Conservation (phyloP, 768 basidiomycete species). For the Rubroboletus pulcherrimus region DNA sequence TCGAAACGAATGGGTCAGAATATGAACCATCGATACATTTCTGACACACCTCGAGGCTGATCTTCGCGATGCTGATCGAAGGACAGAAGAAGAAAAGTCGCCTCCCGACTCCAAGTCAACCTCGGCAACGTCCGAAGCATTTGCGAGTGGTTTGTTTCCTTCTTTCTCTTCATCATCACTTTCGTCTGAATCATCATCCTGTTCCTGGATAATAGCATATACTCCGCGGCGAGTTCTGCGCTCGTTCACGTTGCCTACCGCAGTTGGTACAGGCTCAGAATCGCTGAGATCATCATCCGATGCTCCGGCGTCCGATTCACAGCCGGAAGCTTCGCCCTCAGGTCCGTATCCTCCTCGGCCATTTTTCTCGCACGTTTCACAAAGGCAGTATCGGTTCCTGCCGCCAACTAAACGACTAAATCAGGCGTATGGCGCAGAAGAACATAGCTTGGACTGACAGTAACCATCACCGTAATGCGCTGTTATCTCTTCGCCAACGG, state of each 20-base stretch:
- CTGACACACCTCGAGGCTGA: slow-evolving; percentile 28
- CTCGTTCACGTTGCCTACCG: slow-evolving; percentile 65
- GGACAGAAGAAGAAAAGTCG: slow-evolving; percentile 17
- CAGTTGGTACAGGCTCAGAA: slow-evolving; percentile 46
- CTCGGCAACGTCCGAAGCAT: slow-evolving; percentile 44
- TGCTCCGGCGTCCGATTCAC: slow-evolving; percentile 42
- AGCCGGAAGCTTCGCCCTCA: slow-evolving; percentile 47
- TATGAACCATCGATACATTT: slow-evolving; percentile 1
- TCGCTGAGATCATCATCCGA: slow-evolving; percentile 34
- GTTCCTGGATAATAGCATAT: slow-evolving; percentile 63
- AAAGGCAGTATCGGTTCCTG: slow-evolving; percentile 73
- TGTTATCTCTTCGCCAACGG: slow-evolving; percentile 81
- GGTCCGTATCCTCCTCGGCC: slow-evolving; percentile 68
- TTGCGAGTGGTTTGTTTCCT: slow-evolving; percentile 45
- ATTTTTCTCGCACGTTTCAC: slow-evolving; percentile 80
- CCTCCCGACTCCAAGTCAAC: slow-evolving; percentile 50
- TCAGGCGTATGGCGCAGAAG: slow-evolving; percentile 20
- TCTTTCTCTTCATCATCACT: slow-evolving; percentile 53
- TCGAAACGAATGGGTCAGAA: slow-evolving; percentile 8
- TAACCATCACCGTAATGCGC: slow-evolving; percentile 90
- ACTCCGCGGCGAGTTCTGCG: slow-evolving; percentile 79
- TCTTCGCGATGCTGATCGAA: slow-evolving; percentile 23
- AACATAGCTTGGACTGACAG: slow-evolving; percentile 52
- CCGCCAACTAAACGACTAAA: slow-evolving; percentile 52
- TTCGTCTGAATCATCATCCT: slow-evolving; percentile 59